These are phyloP conservation scores for Plantago major DNA, from an alignment of 257 asterid genomes.

Conservation along the genomic window DNA sequence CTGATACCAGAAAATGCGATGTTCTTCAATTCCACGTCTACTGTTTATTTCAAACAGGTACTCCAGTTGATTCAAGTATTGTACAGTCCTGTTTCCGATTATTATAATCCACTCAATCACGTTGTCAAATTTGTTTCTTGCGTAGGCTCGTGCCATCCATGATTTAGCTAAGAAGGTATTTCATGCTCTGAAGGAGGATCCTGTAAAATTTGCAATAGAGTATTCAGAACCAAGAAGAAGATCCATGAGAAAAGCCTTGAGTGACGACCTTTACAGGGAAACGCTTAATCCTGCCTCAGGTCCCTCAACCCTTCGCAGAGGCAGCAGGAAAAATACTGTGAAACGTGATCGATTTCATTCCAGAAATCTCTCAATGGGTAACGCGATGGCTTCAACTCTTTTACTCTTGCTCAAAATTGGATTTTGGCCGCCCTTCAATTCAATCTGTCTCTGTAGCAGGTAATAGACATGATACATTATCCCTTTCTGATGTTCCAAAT, in stretches of 20 bases:
- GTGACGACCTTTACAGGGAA: conserved; percentile 23
- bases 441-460: conserved; percentile 26
- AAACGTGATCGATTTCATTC: conserved; percentile 7
- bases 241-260: conserved; percentile 50
- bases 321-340: conserved; percentile 21
- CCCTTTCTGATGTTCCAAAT: conserved; percentile 25
- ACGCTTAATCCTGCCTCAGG: conserved; percentile 13
- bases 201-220: conserved; percentile 49
- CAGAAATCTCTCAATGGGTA: conserved; percentile 27
- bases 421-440: not conserved
- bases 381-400: not conserved
- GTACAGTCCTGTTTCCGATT: not conserved
- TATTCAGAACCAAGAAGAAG: conserved; percentile 68
- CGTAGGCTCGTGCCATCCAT: conserved; percentile 69
- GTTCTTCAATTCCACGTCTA: conserved; percentile 74
- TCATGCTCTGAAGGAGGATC: conserved; percentile 54
- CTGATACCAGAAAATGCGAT: conserved; percentile 84
- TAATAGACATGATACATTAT: conserved; percentile 18
- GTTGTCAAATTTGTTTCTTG: not conserved
- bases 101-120: not conserved
- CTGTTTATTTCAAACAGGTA: conserved; percentile 74
- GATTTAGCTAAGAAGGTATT: conserved; percentile 81
- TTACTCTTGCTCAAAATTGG: not conserved
- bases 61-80: not conserved
- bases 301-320: conserved; percentile 25